Percentiles rank a stretch among this genome's conserved stretches.
These are phyloP conservation scores for Hypoxylon fragiforme DNA, from an alignment of 495 filamentous ascomycete genomes.

Conservation along the genomic window DNA sequence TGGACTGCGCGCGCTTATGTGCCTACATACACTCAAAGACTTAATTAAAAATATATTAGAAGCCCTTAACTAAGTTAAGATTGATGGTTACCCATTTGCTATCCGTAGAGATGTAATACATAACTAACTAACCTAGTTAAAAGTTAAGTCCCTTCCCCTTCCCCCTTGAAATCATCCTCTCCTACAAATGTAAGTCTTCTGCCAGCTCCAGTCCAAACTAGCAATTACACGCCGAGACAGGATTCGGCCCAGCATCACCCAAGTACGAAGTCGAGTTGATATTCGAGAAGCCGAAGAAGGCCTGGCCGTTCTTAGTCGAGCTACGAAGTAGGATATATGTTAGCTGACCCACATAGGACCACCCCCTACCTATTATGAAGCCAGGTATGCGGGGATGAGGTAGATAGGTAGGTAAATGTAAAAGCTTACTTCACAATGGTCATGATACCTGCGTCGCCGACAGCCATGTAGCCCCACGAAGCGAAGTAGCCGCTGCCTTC, in stretches of 20 bases:
- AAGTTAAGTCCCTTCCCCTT: too few species aligned
- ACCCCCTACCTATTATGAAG: too few species aligned
- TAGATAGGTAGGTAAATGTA: background rate
- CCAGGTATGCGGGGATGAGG: background rate
- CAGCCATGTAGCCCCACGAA: slow-evolving; percentile 30
- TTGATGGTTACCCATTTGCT: too few species aligned
- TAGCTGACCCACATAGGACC: background rate
- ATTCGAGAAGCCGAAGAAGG: slow-evolving; percentile 30
- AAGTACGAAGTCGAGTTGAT: slow-evolving; percentile 18
- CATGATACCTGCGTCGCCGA: slow-evolving; percentile 24
- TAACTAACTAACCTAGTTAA: too few species aligned
- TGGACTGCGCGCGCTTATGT: background rate
- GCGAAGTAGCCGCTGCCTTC: slow-evolving; percentile 16
- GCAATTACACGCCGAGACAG: slow-evolving; percentile 12
- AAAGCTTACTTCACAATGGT: slow-evolving; percentile 30
- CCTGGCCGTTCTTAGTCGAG: slow-evolving; percentile 6
- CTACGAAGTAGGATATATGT: slow-evolving; percentile 10
- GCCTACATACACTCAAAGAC: too few species aligned
- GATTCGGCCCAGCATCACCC: slow-evolving; percentile 17
- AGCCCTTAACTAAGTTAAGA: too few species aligned
- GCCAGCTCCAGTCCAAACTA: background rate
- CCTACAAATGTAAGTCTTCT: too few species aligned
- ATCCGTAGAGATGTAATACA: too few species aligned
- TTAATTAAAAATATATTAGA: too few species aligned
- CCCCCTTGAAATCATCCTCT: too few species aligned